Base-by-base conservation (phyloP, 768 basidiomycete genomes). In the Aureoboletus auriporus region DNA sequence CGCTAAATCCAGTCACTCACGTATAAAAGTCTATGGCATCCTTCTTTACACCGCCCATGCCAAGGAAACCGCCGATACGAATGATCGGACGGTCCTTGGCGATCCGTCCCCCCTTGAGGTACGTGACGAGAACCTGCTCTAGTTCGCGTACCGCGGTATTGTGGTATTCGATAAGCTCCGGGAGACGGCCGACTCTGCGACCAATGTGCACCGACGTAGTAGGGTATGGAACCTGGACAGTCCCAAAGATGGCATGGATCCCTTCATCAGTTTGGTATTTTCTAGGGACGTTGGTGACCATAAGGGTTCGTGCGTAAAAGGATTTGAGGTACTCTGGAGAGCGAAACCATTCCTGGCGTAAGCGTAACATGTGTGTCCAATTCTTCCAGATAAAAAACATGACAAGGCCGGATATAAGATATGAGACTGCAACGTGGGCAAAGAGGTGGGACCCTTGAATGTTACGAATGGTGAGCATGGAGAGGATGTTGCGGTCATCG, bases 1-100 rank as follows among this genome's bases (percentile, higher is more conserved):
- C 13, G 12, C 16, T 27, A 28, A 35, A 44, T 27, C 17, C 16
- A 39, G 13, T 36, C 45, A 76, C 89, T 57, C 61, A 92, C 89
- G 86, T 90, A 67, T 94, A 93, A 65, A 83, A 90, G 42, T 97
- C 90, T 57, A 98, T 97, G 2, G 94, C 92, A 66, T 97, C 95
- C 69, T 76, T 84, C 69, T 82, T 92, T 44, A 73, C 69, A 1
- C 94, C 94, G 9, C 95, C 93, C 51, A 85, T 79, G 0, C 94
- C 90, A 58, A 90, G 70, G 49, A 78, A 83, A 2, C 85, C 89
- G 14, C 94, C 93, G 12, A 89, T 69, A 13, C 79, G 77, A 53
- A 93, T 82, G 3, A 75, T 87, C 1, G 96, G 96, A 30, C 96
- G 74, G 50, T 86, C 89, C 57, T 81, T 82, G 41, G 78, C 90